Evolutionary conservation across 345 rosid genomes (phyloP).

Genomic region (Brassica nigra): DNA sequence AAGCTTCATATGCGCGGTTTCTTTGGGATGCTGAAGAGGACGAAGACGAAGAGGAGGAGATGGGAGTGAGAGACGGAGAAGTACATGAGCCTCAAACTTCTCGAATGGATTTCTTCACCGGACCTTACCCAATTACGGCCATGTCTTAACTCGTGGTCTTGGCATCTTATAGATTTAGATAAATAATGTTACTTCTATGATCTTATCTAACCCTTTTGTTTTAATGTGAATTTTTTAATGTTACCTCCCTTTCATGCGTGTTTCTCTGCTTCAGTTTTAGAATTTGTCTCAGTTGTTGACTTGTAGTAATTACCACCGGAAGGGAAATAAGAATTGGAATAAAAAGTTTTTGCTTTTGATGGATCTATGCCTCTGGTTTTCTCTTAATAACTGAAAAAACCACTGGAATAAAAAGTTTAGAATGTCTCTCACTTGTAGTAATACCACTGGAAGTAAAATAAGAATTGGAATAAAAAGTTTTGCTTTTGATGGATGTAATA

Average conservation of each 20-base stretch:
- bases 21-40: conserved; percentile 91
- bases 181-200: conserved; percentile 15
- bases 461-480: background rate
- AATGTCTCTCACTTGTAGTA: no score
- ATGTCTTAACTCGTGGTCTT: conserved; percentile 46
- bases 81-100: conserved; percentile 27
- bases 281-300: background rate
- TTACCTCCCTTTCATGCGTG: background rate
- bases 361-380: no score
- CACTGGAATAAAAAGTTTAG: no score
- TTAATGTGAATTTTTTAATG: conserved; percentile 17
- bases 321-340: no score
- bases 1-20: conserved; percentile 87
- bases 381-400: no score
- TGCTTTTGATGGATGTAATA: conserved; percentile 24
- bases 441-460: no score
- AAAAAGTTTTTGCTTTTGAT: conserved; percentile 16
- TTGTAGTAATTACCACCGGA: background rate
- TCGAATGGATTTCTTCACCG: conserved; percentile 42
- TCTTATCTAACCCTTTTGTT: conserved; percentile 33
- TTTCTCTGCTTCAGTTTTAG: conserved; percentile 1
- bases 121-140: conserved; percentile 56
- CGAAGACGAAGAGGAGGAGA: conserved; percentile 38
- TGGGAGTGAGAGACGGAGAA: background rate
- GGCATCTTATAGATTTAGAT: conserved; percentile 38